Percentiles rank a stretch among this genome's conserved stretches.
phyloP scores from a whole-genome alignment of 2,329 filamentous ascomycete genomes.

The Paraphoma sp. region DNA sequence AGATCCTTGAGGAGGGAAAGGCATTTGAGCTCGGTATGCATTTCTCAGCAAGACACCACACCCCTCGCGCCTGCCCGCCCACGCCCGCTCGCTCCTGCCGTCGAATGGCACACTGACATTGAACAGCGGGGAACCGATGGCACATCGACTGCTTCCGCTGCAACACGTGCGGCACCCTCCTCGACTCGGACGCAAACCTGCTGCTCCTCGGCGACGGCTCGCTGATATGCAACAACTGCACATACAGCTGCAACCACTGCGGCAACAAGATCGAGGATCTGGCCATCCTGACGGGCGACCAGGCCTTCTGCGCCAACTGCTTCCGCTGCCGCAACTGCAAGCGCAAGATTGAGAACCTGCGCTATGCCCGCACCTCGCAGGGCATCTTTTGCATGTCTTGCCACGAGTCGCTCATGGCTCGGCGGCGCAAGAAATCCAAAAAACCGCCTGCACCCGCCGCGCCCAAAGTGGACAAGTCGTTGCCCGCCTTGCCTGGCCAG shows the following conservation, averaged over 20 bases:
- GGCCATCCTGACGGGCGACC: constrained; percentile 95
- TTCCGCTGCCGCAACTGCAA: constrained; percentile 99
- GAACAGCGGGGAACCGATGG: constrained; percentile 89
- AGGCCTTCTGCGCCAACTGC: constrained; percentile 96
- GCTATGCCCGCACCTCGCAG: constrained; percentile 96
- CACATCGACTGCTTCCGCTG: constrained; percentile 99
- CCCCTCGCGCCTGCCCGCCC: constrained; percentile 20
- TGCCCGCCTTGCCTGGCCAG: constrained; percentile 82
- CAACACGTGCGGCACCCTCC: constrained; percentile 91
- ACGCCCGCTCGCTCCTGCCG: background rate
- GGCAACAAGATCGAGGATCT: constrained; percentile 98
- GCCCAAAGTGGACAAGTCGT: constrained; percentile 83
- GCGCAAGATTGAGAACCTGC: constrained; percentile 96
- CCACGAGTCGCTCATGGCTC: constrained; percentile 94
- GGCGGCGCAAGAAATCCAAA: constrained; percentile 85
- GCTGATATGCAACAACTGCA: constrained; percentile 98
- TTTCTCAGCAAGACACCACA: constrained; percentile 26
- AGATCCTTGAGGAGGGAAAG: constrained; percentile 98
- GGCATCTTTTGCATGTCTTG: constrained; percentile 99
- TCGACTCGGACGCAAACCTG: constrained; percentile 97
- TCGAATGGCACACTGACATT: constrained; percentile 30
- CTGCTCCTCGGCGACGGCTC: constrained; percentile 96
- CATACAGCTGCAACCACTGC: constrained; percentile 97
- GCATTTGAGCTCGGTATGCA: constrained; percentile 91
- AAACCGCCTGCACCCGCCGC: constrained; percentile 40